Base-by-base conservation (phyloP, 129 eudicot genomes). In the Flaveria brownii region DNA sequence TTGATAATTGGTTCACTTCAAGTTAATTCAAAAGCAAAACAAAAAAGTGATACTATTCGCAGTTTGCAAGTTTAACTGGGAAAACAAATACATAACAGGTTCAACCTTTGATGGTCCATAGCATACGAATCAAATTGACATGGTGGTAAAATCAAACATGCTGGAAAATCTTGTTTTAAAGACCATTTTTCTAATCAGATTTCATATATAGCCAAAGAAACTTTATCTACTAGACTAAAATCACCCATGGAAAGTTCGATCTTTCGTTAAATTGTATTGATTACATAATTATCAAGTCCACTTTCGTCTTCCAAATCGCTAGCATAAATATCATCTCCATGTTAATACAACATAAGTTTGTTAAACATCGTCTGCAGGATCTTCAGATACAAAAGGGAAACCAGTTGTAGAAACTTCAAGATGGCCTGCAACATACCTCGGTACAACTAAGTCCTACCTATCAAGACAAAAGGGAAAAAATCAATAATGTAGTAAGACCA, bases 371-470 rank as follows among this genome's bases (percentile, higher is more conserved):
- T 76, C 74, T 67, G 65, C 17, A 65, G 57, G 22, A 33, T 33
- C 51, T 76, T 1, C 5, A 75, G 77, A 73, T 20, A 68, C 6
- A 49, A 20, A 69, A 30, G 76, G 15, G 42, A 72, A 52, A 43
- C 22, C 43, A 41, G 25, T 39, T 36, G 41, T 22, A 74, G 45
- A 15, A 13, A 51, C 85, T 43, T 74, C 77, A 82, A 15, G 77
- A 68, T 71, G 96, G 96, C 86, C 96, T 86, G 77, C 84, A 72
- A 89, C 97, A 92, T 72, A 92, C 28, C 73, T 80, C 81, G 70
- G 77, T 70, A 39, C 88, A 75, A 11, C 71, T 74, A 67, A 89
- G 79, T 56, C 83, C 84, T 43, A 46, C 88, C 96, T 92, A 87
- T 22, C 72, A 56, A 43, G 71, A 76, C 5, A 18, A 66, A 12